These are phyloP conservation scores for Fusarium chlamydosporum DNA, from an alignment of 2,329 filamentous ascomycete genomes.

Conservation along the genomic window DNA sequence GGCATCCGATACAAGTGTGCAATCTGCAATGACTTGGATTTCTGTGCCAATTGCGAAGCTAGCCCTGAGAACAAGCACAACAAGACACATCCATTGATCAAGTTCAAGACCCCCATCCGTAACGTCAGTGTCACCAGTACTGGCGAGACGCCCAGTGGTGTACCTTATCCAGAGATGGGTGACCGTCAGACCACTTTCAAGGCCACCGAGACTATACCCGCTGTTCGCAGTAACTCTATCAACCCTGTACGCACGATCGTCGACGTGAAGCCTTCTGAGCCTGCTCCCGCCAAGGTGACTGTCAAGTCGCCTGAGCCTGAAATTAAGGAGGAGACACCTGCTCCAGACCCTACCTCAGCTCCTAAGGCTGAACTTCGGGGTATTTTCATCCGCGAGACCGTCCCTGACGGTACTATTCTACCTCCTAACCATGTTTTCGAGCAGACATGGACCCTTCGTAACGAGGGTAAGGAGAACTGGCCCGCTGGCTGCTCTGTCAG, in stretches of 20 bases:
- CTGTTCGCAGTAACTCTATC: conserved; percentile 63
- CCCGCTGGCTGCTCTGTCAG: conserved; percentile 90
- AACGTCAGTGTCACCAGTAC: conserved; percentile 89
- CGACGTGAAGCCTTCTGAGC: conserved; percentile 75
- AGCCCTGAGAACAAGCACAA: conserved; percentile 88
- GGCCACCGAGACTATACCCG: conserved; percentile 61
- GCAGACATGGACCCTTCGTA: conserved; percentile 92
- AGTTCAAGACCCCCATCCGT: conserved; percentile 93
- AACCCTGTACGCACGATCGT: conserved; percentile 78
- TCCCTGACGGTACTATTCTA: conserved; percentile 82
- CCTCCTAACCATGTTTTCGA: conserved; percentile 80
- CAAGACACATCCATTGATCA: conserved; percentile 95
- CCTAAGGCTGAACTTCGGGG: conserved; percentile 59
- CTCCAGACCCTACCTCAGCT: conserved; percentile 40
- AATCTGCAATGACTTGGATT: conserved; percentile 94
- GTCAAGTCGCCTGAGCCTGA: conserved; percentile 25
- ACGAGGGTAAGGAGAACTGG: conserved; percentile 84
- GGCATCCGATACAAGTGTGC: conserved; percentile 97
- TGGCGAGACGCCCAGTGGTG: conserved; percentile 79
- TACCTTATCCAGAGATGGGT: conserved; percentile 77
- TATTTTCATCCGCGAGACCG: conserved; percentile 82
- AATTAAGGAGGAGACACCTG: conserved; percentile 48
- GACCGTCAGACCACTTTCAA: conserved; percentile 67
- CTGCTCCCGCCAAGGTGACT: conserved; percentile 35
- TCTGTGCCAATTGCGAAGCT: conserved; percentile 94